Conservation (phyloP, 2,329 filamentous ascomycete species). For the Phoma herbarum region DNA sequence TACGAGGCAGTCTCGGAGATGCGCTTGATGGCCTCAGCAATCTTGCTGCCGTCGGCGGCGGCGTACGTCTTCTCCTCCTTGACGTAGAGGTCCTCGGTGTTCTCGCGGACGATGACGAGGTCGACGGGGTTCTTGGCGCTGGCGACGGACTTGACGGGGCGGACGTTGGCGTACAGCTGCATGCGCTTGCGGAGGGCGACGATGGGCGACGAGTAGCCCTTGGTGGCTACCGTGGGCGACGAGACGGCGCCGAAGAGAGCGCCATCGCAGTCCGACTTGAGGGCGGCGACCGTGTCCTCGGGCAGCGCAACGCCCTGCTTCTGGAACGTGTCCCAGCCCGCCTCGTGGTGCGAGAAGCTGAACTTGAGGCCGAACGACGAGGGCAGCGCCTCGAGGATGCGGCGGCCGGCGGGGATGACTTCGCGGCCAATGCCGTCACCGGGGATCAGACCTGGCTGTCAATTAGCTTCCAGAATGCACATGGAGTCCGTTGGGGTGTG, state of each 20-base stretch:
- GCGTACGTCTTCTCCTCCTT: slow-evolving; percentile 92
- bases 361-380: slow-evolving; percentile 92
- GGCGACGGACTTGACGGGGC: slow-evolving; percentile 85
- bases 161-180: slow-evolving; percentile 95
- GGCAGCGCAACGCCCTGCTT: slow-evolving; percentile 87
- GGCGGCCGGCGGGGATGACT: slow-evolving; percentile 92
- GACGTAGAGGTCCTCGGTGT: slow-evolving; percentile 98
- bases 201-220: slow-evolving; percentile 96
- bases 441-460: slow-evolving; percentile 82
- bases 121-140: slow-evolving; percentile 77
- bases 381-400: slow-evolving; percentile 90
- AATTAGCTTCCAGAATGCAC: slow-evolving; percentile 13
- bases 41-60: slow-evolving; percentile 75
- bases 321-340: slow-evolving; percentile 94
- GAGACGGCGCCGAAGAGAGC: slow-evolving; percentile 94
- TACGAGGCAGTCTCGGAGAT: slow-evolving; percentile 86
- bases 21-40: slow-evolving; percentile 97
- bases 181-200: slow-evolving; percentile 95
- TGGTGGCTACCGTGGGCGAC: slow-evolving; percentile 87
- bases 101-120: slow-evolving; percentile 97
- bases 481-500: not conserved
- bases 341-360: slow-evolving; percentile 90
- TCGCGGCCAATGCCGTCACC: slow-evolving; percentile 98
- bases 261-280: slow-evolving; percentile 91
- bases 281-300: slow-evolving; percentile 86